Conservation (phyloP, 2,329 filamentous ascomycete species). For the Thelonectria discophora region DNA sequence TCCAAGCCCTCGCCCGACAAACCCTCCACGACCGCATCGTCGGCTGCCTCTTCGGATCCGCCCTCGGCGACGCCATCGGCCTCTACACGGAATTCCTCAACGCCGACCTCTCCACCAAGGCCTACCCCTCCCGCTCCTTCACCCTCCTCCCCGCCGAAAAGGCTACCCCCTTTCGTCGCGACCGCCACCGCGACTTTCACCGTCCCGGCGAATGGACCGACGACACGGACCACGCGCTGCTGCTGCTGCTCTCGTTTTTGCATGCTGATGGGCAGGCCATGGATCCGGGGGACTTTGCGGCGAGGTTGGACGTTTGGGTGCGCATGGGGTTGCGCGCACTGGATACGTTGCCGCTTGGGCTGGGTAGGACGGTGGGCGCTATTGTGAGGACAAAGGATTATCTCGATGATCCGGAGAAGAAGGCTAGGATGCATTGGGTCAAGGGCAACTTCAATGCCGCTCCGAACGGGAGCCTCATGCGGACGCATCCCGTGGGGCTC, state of each 20-base stretch:
- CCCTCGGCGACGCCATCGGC: slow-evolving; percentile 63
- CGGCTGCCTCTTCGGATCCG: slow-evolving; percentile 59
- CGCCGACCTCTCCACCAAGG: slow-evolving; percentile 42
- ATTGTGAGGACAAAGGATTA: slow-evolving; percentile 54
- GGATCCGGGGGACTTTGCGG: slow-evolving; percentile 53
- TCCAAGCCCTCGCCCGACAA: slow-evolving; percentile 29
- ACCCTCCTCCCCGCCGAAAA: slow-evolving; percentile 47
- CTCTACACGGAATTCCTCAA: slow-evolving; percentile 64
- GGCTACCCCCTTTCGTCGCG: slow-evolving; percentile 54
- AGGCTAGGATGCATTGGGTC: slow-evolving; percentile 54
- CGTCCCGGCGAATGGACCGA: slow-evolving; percentile 60
- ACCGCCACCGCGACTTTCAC: slow-evolving; percentile 56
- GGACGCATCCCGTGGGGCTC: slow-evolving; percentile 60
- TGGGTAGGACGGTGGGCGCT: slow-evolving; percentile 57
- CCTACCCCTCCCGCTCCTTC: slow-evolving; percentile 53
- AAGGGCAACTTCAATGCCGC: slow-evolving; percentile 51
- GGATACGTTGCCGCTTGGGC: slow-evolving; percentile 57
- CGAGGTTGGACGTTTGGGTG: slow-evolving; percentile 57
- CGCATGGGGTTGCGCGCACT: slow-evolving; percentile 56
- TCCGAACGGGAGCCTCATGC: slow-evolving; percentile 63
- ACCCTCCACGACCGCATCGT: slow-evolving; percentile 50
- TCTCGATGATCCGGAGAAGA: slow-evolving; percentile 49
- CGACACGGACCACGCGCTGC: slow-evolving; percentile 62
- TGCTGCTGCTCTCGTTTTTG: slow-evolving; percentile 59
- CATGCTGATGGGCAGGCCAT: slow-evolving; percentile 52